Conservation (phyloP, 164 flowering plant genomes). For the Vitis riparia region DNA sequence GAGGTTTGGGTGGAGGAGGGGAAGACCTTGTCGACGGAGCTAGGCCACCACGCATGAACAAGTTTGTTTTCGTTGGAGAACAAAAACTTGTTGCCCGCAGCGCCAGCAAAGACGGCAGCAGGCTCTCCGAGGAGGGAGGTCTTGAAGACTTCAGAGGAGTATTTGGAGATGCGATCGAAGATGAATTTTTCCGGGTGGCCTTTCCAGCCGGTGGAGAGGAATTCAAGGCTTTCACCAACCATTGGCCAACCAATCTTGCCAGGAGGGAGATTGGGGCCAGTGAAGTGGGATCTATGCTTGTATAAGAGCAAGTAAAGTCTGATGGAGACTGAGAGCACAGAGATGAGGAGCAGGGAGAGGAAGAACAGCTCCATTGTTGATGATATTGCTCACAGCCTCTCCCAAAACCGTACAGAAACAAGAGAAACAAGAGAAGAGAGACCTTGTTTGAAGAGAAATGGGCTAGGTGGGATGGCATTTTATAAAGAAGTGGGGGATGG, state of each 20-base stretch:
- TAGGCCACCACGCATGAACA: conserved; percentile 29
- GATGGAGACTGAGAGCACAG: conserved; percentile 9
- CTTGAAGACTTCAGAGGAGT: conserved; percentile 14
- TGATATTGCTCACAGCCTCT: too few relatives aligned
- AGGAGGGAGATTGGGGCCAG: conserved; percentile 12
- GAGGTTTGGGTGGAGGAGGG: conserved; percentile 6
- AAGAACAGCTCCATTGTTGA: conserved; percentile 19
- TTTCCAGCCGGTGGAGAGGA: not conserved
- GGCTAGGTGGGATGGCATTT: too few relatives aligned
- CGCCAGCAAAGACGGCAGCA: conserved; percentile 17
- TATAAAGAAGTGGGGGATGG: too few relatives aligned
- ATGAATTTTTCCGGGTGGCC: conserved; percentile 19
- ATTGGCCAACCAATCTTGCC: conserved; percentile 8
- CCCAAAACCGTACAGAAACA: too few relatives aligned
- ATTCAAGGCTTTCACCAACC: conserved; percentile 14
- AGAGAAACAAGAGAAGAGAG: too few relatives aligned
- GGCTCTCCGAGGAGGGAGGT: conserved; percentile 12
- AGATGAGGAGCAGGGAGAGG: conserved; percentile 14
- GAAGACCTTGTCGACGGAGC: conserved; percentile 11
- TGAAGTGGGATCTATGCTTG: conserved; percentile 8
- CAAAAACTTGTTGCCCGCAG: conserved; percentile 28
- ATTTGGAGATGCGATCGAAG: conserved; percentile 7
- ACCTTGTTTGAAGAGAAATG: too few relatives aligned
- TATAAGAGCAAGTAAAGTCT: conserved; percentile 17
- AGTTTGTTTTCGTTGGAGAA: conserved; percentile 29